A percentile compares a stretch with the other conserved stretches of the same genome.
Evolutionary conservation across 75 land plant genomes (phyloP).

Genomic region (Pinus tabuliformis): DNA sequence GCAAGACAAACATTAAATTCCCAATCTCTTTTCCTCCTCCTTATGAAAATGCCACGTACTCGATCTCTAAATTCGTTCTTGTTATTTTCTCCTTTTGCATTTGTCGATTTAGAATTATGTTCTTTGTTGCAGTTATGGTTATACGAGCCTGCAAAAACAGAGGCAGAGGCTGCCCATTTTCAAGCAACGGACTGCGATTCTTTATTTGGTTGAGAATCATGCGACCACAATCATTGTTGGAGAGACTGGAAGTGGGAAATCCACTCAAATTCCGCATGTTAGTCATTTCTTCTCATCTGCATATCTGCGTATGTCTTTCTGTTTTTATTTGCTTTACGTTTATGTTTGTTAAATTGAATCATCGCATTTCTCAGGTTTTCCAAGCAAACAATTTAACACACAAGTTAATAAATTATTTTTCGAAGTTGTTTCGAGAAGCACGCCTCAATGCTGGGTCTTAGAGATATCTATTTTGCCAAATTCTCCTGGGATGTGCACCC

Average conservation of each 20-base stretch:
- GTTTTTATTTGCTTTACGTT: not conserved
- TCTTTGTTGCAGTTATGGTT: slow-evolving; percentile 39
- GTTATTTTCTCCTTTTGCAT: not conserved
- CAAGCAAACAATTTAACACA: not conserved
- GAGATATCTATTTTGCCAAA: not conserved
- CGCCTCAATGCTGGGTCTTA: too few species aligned
- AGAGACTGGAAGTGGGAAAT: slow-evolving; percentile 95
- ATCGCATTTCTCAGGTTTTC: not conserved
- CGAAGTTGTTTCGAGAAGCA: too few species aligned
- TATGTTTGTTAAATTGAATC: not conserved
- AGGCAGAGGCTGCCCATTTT: slow-evolving; percentile 79
- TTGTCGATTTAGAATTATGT: not conserved
- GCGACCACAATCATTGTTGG: slow-evolving; percentile 86
- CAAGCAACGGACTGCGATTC: slow-evolving; percentile 74
- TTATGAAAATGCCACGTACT: too few species aligned
- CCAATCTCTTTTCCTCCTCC: too few species aligned
- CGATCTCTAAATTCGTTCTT: too few species aligned
- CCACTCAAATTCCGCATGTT: slow-evolving; percentile 97
- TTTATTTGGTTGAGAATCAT: slow-evolving; percentile 83
- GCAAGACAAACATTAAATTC: not conserved
- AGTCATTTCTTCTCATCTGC: not conserved
- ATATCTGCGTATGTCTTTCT: not conserved
- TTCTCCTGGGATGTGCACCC: not conserved
- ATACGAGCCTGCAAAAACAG: slow-evolving; percentile 67
- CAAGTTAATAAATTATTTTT: too few species aligned